Conservation (phyloP, 108 stramenopile species). For the Nitzschia sp. region DNA sequence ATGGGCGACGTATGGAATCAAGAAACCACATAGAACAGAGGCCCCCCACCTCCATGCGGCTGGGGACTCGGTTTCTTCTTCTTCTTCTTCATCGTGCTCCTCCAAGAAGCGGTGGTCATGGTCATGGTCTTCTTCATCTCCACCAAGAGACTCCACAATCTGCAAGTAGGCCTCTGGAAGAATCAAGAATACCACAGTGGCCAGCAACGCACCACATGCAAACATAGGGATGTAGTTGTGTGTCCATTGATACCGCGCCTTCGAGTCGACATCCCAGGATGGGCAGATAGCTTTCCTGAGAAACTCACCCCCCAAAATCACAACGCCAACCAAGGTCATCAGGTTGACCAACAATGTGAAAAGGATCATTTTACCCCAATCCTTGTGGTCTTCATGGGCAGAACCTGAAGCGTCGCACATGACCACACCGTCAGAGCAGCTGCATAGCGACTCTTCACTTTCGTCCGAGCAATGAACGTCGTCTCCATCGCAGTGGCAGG, state of each 20-base stretch:
- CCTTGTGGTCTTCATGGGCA: conserved; percentile 15
- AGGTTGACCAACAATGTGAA: conserved; percentile 56
- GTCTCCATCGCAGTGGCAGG: conserved; percentile 9
- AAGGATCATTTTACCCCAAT: conserved; percentile 53
- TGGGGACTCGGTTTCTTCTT: conserved; percentile 27
- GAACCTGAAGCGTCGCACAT: background rate
- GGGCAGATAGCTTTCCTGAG: conserved; percentile 14
- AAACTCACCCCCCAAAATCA: conserved; percentile 35
- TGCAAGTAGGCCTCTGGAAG: conserved; percentile 59
- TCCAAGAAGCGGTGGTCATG: conserved; percentile 33
- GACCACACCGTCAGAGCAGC: background rate
- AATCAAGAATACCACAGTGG: conserved; percentile 64
- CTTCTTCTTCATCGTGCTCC: conserved; percentile 41
- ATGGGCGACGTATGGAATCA: conserved; percentile 38
- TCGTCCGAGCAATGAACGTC: background rate
- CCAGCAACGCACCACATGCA: conserved; percentile 66
- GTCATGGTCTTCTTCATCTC: conserved; percentile 4
- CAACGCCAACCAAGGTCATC: conserved; percentile 47
- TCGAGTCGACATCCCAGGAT: background rate
- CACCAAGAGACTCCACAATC: conserved; percentile 11
- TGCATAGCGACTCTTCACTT: background rate
- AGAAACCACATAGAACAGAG: conserved; percentile 65
- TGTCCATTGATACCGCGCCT: background rate
- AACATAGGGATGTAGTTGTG: conserved; percentile 38
- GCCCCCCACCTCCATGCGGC: conserved; percentile 65